phyloP scores from a whole-genome alignment of 2,329 filamentous ascomycete genomes.

The Diaporthe sp. region DNA sequence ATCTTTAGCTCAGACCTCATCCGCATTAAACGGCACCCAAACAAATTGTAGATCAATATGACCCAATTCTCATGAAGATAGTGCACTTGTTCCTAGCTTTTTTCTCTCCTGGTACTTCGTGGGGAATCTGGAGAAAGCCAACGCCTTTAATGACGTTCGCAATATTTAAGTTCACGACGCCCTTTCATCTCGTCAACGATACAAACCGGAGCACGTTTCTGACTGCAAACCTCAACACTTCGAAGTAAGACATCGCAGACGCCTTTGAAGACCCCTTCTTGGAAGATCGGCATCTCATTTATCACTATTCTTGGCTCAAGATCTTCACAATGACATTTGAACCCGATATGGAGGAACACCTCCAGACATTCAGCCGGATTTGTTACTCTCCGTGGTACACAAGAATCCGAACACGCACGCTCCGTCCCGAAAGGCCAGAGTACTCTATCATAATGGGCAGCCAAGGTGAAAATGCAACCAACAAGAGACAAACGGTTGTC shows the following conservation, averaged over 20 bases:
- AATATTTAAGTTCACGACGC: not conserved
- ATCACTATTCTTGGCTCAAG: not conserved
- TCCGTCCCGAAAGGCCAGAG: slow-evolving; percentile 8
- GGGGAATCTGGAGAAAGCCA: not conserved
- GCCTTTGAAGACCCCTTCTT: fast-evolving
- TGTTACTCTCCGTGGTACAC: not conserved
- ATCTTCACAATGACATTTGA: not conserved
- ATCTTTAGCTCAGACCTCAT: not conserved
- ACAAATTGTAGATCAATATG: too few species aligned
- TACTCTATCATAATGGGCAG: not conserved
- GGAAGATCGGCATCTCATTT: not conserved
- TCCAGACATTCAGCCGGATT: not conserved
- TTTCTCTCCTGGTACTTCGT: not conserved
- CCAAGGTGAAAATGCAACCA: not conserved
- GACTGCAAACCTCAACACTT: not conserved
- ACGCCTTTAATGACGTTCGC: not conserved
- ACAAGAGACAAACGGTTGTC: not conserved
- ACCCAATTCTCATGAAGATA: not conserved
- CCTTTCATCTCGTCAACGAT: not conserved
- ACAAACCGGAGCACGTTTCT: not conserved
- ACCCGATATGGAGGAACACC: not conserved
- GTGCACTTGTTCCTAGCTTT: not conserved
- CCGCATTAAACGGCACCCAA: not conserved
- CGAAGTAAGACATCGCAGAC: not conserved
- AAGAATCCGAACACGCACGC: not conserved